Conservation (phyloP, 805 yeast species). For the Candida cerambycidarum region DNA sequence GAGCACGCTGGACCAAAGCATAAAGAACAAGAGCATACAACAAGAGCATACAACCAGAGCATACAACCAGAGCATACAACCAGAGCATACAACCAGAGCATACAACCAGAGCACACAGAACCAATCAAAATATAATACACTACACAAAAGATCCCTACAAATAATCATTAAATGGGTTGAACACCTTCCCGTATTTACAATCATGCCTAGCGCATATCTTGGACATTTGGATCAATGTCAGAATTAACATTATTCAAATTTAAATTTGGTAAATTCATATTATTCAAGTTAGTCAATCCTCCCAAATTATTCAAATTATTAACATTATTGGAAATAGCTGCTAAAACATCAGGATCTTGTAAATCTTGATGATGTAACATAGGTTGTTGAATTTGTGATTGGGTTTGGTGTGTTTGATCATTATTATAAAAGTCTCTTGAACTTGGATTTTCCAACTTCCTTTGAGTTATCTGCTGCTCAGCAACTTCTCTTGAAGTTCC, state of each 20-base stretch:
- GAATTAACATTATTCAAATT: background rate
- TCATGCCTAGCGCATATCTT: constrained; percentile 2
- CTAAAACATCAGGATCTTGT: constrained; percentile 44
- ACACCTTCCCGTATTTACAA: no score
- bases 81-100: no score
- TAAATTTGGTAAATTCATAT: constrained; percentile 1
- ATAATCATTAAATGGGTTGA: no score
- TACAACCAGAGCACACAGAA: no score
- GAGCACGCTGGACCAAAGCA: no score
- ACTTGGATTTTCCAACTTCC: background rate
- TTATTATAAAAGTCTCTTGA: background rate
- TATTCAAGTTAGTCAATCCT: constrained; percentile 3
- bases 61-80: no score
- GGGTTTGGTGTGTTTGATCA: constrained; percentile 9
- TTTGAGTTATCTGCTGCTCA: constrained; percentile 9
- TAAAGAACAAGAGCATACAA: no score
- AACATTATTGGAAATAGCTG: constrained; percentile 33
- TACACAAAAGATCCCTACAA: no score
- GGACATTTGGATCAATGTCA: constrained; percentile 31
- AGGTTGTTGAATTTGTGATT: constrained; percentile 13
- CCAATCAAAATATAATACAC: no score
- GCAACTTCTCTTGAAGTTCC: constrained; percentile 12
- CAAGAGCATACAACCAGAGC: no score
- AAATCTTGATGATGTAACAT: constrained; percentile 22
- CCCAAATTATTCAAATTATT: constrained; percentile 6